Evolutionary conservation across 106 monocot species (phyloP), one percentile per base, ranked within the genome.

Genomic region (Triglochin maritima): DNA sequence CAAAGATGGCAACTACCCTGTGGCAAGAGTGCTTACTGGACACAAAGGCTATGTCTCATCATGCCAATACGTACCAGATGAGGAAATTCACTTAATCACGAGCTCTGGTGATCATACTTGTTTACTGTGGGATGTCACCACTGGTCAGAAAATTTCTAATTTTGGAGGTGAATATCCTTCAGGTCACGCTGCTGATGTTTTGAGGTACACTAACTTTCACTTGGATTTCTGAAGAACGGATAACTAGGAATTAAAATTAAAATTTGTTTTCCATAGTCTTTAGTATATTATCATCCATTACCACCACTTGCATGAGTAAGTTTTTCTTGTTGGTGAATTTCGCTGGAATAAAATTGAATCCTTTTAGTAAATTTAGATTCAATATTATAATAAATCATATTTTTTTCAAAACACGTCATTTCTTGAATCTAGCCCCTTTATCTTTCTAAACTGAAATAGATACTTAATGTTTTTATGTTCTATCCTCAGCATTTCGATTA

Each of bases 111-210:
- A 96, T 73, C 95, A 90, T 73, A 96, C 95, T 66, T 96, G 95
- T 76, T 79, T 78, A 4, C 54, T 96, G 4, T 96, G 95, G 95
- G 95, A 96, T 78, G 83, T 91, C 64, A 90, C 85, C 44, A 90
- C 95, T 57, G 95, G 95, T 4, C 95, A 90, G 69, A 83, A 81
- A 60, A 80, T 90, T 47, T 90, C 95, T 48, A 72, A 88, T 58
- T 96, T 96, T 80, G 90, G 95, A 67, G 95, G 95, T 71, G 95
- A 96, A 84, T 91, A 90, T 76, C 90, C 95, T 69, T 96, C 95
- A 44, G 95, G 95, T 13, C 95, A 96, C 69, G 91, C 90, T 47
- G 79, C 87, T 41, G 90, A 90, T 81, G 90, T 96, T 43, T 72
- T 80, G 29, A 95, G 94, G 94, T 95, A 79, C 45, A 56, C 11